Conservation (phyloP, 2,329 filamentous ascomycete genomes). For the Microcera coccophila region DNA sequence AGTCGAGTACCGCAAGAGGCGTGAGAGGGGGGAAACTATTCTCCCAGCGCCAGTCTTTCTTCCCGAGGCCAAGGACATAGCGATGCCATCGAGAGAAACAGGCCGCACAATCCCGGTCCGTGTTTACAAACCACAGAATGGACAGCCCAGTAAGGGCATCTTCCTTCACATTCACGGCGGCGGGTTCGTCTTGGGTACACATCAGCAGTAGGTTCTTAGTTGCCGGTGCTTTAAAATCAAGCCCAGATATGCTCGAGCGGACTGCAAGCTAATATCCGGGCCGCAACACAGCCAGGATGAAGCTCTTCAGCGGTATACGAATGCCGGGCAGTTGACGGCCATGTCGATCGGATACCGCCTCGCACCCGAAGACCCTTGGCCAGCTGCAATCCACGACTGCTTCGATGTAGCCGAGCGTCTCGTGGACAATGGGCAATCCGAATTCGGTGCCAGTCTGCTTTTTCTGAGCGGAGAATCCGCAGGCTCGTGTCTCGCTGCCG, state of each 20-base stretch:
- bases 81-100: conserved; percentile 44
- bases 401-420: conserved; percentile 54
- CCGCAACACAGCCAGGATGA: not conserved
- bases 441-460: conserved; percentile 2
- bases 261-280: not conserved
- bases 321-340: conserved; percentile 19
- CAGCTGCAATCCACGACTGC: conserved; percentile 52
- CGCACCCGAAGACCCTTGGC: conserved; percentile 57
- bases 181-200: not conserved
- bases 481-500: not conserved
- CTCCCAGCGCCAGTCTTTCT: conserved; percentile 43
- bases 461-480: conserved; percentile 10
- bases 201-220: not conserved
- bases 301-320: conserved; percentile 6
- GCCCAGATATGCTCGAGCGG: not conserved
- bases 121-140: not conserved
- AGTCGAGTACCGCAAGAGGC: conserved; percentile 50
- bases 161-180: not conserved
- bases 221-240: not conserved
- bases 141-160: not conserved
- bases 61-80: no score
- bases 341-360: conserved; percentile 57
- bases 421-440: conserved; percentile 29
- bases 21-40: conserved; percentile 49
- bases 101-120: not conserved